These are phyloP conservation scores for Ophiostoma australiae DNA, from an alignment of 2,329 filamentous ascomycete genomes.

Conservation along the genomic window DNA sequence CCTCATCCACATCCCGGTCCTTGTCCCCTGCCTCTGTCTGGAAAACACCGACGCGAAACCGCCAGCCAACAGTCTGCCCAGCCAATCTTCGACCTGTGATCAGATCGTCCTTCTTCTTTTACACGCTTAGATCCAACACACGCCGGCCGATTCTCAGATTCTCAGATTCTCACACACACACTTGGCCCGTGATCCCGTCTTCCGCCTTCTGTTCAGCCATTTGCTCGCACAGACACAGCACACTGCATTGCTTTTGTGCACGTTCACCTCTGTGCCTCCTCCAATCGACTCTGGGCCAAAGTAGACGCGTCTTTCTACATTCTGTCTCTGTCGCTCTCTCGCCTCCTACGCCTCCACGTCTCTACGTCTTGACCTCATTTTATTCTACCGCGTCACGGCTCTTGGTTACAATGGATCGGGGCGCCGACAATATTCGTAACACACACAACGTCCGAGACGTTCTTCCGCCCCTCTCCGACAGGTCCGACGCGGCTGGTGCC, in stretches of 20 bases:
- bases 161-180: not conserved
- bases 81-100: not conserved
- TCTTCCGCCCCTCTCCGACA: slow-evolving; percentile 27
- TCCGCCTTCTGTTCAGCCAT: not conserved
- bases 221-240: not conserved
- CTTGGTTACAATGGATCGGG: slow-evolving; percentile 29
- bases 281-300: not conserved
- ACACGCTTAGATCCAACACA: slow-evolving; percentile 9
- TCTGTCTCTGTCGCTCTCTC: too few relatives aligned
- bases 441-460: slow-evolving; percentile 24
- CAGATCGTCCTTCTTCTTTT: not conserved
- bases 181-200: slow-evolving; percentile 9
- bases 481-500: slow-evolving; percentile 27
- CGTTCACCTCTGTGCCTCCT: not conserved
- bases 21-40: slow-evolving; percentile 4
- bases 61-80: not conserved
- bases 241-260: not conserved
- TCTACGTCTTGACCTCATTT: not conserved
- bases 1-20: slow-evolving; percentile 5
- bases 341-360: not conserved
- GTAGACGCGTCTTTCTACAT: slow-evolving; percentile 1
- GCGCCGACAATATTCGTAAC: slow-evolving; percentile 20
- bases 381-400: slow-evolving; percentile 12
- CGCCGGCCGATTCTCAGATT: not conserved
- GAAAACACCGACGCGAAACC: slow-evolving; percentile 7